Conservation (phyloP, 148 eudicot genomes). For the Oxyria digyna region DNA sequence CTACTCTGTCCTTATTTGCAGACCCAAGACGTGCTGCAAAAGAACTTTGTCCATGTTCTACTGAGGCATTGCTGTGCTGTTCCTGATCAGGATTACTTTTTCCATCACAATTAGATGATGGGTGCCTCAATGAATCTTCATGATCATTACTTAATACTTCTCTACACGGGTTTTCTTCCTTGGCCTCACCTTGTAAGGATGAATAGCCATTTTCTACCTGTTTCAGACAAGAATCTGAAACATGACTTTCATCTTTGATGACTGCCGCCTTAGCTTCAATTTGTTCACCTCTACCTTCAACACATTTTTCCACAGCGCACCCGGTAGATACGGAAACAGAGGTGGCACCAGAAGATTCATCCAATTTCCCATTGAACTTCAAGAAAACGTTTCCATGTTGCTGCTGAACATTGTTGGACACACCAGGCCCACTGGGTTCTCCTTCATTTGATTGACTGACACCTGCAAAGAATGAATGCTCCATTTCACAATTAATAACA, state of each 20-base stretch:
- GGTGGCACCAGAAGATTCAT: constrained; percentile 11
- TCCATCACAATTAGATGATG: constrained; percentile 11
- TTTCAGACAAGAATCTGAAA: constrained; percentile 14
- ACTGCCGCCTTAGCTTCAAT: constrained; percentile 9
- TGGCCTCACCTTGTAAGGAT: constrained; percentile 15
- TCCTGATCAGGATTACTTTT: constrained; percentile 9
- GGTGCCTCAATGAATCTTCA: constrained; percentile 9
- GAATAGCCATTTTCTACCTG: constrained; percentile 9
- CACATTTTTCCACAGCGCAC: constrained; percentile 13
- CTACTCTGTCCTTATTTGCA: constrained; percentile 7
- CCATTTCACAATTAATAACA: constrained; percentile 14
- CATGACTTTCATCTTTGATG: constrained; percentile 7
- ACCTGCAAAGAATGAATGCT: constrained; percentile 12
- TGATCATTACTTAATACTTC: constrained; percentile 16
- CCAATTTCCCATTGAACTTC: constrained; percentile 15
- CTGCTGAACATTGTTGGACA: constrained; percentile 15
- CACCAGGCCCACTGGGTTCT: constrained; percentile 7
- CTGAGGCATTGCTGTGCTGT: neutral
- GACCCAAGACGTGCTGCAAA: constrained; percentile 13
- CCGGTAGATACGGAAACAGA: constrained; percentile 10
- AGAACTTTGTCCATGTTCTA: constrained; percentile 15
- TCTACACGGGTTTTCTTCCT: constrained; percentile 8
- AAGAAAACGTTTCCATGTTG: constrained; percentile 12
- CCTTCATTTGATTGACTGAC: constrained; percentile 13
- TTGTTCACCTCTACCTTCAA: constrained; percentile 18